These are phyloP conservation scores for Vitis hybrid DNA, from an alignment of 177 flowering plant species.

Conservation along the genomic window DNA sequence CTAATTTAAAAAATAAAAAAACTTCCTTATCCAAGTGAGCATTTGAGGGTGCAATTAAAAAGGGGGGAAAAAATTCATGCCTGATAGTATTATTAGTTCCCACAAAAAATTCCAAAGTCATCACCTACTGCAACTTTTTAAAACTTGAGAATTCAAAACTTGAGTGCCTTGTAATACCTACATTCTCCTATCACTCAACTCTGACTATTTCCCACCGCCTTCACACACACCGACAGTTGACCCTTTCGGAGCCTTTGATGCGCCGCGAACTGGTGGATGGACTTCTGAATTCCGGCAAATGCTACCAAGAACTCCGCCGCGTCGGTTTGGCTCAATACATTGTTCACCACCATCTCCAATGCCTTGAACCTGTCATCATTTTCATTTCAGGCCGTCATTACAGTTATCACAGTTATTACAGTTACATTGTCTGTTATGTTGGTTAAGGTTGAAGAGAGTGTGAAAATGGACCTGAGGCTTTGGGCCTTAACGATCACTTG, in stretches of 20 bases:
- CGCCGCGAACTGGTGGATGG: constrained; percentile 50
- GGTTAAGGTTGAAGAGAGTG: not conserved
- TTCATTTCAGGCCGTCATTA: not conserved
- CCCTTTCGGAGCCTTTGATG: constrained; percentile 37
- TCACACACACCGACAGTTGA: constrained; percentile 33
- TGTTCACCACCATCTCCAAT: constrained; percentile 61
- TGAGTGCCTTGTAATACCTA: no score
- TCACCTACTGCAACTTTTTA: no score
- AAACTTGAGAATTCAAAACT: no score
- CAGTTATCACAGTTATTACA: not conserved
- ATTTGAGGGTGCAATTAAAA: no score
- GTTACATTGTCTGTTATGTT: not conserved
- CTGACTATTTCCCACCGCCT: constrained; percentile 12
- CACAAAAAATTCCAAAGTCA: no score
- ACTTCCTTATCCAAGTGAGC: no score
- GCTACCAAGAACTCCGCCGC: constrained; percentile 75
- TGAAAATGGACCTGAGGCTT: constrained; percentile 51
- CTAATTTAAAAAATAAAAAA: no score
- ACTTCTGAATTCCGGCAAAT: constrained; percentile 61
- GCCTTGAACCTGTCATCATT: constrained; percentile 50
- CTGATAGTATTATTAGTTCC: no score
- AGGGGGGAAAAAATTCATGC: no score
- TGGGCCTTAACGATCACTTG: constrained; percentile 65
- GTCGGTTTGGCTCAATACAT: constrained; percentile 52
- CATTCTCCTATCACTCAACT: no score